A percentile compares a stretch with the other conserved stretches of the same genome.
phyloP scores from a whole-genome alignment of 2,329 filamentous ascomycete species.

The Hymenoscyphus scutula region DNA sequence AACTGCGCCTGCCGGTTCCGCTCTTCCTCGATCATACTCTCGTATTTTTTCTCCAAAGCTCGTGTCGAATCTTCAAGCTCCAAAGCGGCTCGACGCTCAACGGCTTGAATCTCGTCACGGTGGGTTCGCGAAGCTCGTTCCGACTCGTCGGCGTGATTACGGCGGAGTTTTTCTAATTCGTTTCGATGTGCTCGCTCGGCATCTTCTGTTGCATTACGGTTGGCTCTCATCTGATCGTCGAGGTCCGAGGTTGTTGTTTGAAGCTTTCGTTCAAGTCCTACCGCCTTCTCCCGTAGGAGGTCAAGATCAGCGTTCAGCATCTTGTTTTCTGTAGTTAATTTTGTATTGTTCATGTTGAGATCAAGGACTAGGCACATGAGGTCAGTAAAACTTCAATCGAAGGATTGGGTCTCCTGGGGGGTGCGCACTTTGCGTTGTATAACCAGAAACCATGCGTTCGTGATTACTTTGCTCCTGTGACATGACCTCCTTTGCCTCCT shows the following conservation, averaged over 20 bases:
- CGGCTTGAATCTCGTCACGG: constrained; percentile 63
- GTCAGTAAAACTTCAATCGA: not conserved
- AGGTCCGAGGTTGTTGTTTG: constrained; percentile 48
- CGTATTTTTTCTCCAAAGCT: constrained; percentile 34
- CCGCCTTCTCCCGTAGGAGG: constrained; percentile 45
- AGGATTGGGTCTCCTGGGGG: too few species aligned
- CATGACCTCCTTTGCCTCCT: constrained; percentile 68
- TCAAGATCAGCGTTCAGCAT: constrained; percentile 67
- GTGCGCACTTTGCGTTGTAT: constrained; percentile 43
- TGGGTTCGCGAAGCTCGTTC: constrained; percentile 60
- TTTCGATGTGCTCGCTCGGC: constrained; percentile 51
- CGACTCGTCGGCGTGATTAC: constrained; percentile 51
- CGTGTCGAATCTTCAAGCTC: constrained; percentile 35
- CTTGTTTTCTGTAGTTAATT: constrained; percentile 43
- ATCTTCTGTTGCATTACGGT: constrained; percentile 56
- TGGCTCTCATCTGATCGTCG: constrained; percentile 46
- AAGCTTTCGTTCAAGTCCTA: constrained; percentile 42
- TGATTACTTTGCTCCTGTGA: constrained; percentile 65
- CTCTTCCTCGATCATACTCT: constrained; percentile 63
- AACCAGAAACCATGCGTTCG: constrained; percentile 71
- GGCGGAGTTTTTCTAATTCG: constrained; percentile 53
- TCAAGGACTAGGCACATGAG: constrained; percentile 38
- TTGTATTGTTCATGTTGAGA: constrained; percentile 45
- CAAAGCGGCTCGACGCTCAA: constrained; percentile 60
- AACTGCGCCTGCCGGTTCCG: constrained; percentile 57